Conservation (phyloP, 2,329 filamentous ascomycete genomes). For the Chaetomiaceae sp. region DNA sequence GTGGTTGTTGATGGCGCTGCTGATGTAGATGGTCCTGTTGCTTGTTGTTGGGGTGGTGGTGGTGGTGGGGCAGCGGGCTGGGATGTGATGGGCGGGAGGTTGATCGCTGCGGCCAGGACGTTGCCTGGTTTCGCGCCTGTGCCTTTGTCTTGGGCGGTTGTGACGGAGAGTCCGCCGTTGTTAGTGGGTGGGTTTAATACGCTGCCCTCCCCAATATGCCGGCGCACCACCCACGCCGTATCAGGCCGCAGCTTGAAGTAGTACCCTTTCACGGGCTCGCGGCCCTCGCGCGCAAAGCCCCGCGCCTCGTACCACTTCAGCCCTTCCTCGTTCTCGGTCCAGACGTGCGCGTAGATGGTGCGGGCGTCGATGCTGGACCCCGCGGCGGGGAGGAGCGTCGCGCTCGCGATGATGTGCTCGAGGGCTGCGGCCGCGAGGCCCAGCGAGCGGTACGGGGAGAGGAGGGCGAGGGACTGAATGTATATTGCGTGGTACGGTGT, state of each 20-base stretch:
- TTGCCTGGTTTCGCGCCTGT: background rate
- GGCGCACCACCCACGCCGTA: constrained; percentile 56
- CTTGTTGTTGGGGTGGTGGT: background rate
- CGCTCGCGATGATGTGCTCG: constrained; percentile 45
- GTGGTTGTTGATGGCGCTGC: background rate
- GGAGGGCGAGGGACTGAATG: constrained; percentile 59
- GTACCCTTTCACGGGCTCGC: constrained; percentile 50
- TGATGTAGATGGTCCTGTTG: constrained; percentile 12
- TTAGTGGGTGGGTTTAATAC: background rate
- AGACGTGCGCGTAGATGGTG: constrained; percentile 60
- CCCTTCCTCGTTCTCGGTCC: constrained; percentile 62
- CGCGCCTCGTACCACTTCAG: constrained; percentile 58
- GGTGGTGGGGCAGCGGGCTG: too few relatives aligned
- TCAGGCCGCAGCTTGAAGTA: constrained; percentile 59
- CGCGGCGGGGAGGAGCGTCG: constrained; percentile 31
- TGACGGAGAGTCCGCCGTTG: too few relatives aligned
- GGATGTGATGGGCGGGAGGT: too few relatives aligned
- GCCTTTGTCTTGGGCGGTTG: too few relatives aligned
- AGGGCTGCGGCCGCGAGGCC: constrained; percentile 57
- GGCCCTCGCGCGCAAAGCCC: constrained; percentile 49
- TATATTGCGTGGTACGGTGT: constrained; percentile 49
- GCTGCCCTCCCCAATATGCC: constrained; percentile 33
- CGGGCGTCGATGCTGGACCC: constrained; percentile 37
- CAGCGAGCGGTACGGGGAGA: constrained; percentile 58
- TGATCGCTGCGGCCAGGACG: constrained; percentile 22